Base-by-base conservation (phyloP, 148 eudicot genomes). In the Rheum nobile region DNA sequence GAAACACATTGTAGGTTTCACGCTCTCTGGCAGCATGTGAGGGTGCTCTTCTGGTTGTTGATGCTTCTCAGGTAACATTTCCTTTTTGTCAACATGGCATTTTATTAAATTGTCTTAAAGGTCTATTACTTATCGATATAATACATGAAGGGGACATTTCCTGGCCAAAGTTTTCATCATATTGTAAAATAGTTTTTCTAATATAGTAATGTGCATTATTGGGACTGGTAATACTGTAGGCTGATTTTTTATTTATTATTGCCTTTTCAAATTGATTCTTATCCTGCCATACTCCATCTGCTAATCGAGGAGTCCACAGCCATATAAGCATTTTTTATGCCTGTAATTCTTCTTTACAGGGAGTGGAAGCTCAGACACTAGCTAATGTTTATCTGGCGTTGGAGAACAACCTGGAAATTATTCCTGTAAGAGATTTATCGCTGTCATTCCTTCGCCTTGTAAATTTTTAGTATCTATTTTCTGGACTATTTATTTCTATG, bases 1-100 rank as follows among this genome's bases (percentile, higher is more conserved):
- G 67, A 61, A 57, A 65, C 4, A 65, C 39, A 17, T 65, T 78
- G 35, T 75, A 95, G 99, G 99, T 95, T 78, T 95, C 99, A 54
- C 96, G 99, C 69, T 95, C 99, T 81, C 97, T 95, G 79, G 99
- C 97, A 83, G 99, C 99, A 67, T 95, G 99, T 78, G 99, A 95
- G 82, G 97, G 97, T 77, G 99, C 99, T 79, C 96, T 95, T 46
- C 96, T 92, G 78, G 97, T 95, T 78, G 96, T 95, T 48, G 97
- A 91, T 73, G 89, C 97, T 72, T 89, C 97, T 72, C 97, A 91
- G 90, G 97, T 86, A 71, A 43, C 59, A 72, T 16, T 75, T 77
- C 42, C 52, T 32, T 41, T 63, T 71, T 54, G 67, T 75, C 39
- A 50, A 39, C 72, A 34, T 38, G 57, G 9, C 61, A 26, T 42